phyloP scores from a whole-genome alignment of 2,329 filamentous ascomycete genomes.

The Aureobasidium sp. region DNA sequence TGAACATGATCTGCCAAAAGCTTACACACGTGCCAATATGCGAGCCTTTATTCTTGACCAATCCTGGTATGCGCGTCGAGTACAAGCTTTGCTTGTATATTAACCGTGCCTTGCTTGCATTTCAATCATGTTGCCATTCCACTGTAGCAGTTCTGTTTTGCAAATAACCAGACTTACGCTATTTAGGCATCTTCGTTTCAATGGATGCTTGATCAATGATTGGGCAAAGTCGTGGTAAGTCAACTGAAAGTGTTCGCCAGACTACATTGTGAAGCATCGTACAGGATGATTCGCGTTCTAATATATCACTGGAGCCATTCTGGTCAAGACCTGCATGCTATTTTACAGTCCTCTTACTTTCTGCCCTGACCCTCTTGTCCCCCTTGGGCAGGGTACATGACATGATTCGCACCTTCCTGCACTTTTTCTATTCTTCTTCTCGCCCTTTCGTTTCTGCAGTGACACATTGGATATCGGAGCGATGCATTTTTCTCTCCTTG shows the following conservation, averaged over 20 bases:
- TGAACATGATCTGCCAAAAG: slow-evolving; percentile 1
- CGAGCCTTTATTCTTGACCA: neutral
- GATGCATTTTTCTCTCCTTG: neutral
- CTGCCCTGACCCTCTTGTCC: neutral
- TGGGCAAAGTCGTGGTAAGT: neutral
- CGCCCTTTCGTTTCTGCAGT: neutral
- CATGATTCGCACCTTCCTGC: neutral
- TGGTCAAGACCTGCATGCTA: neutral
- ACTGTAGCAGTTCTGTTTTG: neutral
- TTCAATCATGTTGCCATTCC: neutral
- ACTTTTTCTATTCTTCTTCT: neutral
- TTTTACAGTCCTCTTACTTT: neutral
- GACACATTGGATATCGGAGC: neutral
- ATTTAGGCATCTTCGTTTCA: neutral
- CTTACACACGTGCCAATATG: slow-evolving; percentile 1
- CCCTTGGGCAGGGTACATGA: neutral
- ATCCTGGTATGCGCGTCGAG: neutral
- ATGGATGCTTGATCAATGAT: neutral
- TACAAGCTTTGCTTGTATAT: neutral
- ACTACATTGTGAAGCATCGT: neutral
- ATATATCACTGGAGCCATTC: neutral
- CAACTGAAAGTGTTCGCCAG: neutral
- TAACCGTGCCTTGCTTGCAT: neutral
- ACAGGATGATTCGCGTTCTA: neutral
- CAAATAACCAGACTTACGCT: neutral